Conservation (phyloP, 768 basidiomycete genomes). For the Xerocomus potaroensis region DNA sequence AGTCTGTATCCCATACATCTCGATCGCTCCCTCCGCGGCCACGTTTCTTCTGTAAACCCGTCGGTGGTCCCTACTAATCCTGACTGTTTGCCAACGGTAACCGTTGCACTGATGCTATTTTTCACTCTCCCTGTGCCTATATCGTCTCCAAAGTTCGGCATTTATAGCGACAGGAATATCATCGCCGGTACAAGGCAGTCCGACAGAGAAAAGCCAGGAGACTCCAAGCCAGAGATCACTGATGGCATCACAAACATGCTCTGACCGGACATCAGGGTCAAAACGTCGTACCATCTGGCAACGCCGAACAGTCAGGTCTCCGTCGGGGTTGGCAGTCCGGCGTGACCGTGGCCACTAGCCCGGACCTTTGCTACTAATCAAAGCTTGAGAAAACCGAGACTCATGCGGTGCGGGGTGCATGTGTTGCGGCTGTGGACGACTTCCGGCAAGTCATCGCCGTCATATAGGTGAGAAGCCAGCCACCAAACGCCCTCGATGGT, state of each 20-base stretch:
- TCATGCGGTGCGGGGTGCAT: slow-evolving; percentile 36
- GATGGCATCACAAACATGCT: slow-evolving; percentile 27
- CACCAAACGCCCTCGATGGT: slow-evolving; percentile 38
- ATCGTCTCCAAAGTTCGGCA: slow-evolving; percentile 37
- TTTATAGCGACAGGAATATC: slow-evolving; percentile 29
- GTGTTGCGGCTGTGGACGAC: too few relatives aligned
- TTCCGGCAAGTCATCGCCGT: too few relatives aligned
- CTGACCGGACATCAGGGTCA: slow-evolving; percentile 35
- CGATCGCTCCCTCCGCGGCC: slow-evolving; percentile 12
- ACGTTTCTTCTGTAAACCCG: too few relatives aligned
- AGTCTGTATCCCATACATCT: slow-evolving; percentile 39
- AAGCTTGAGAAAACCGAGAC: slow-evolving; percentile 30
- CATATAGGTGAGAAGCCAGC: slow-evolving; percentile 35
- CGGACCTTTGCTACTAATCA: too few relatives aligned
- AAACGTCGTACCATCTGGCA: slow-evolving; percentile 39
- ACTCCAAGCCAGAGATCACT: slow-evolving; percentile 30
- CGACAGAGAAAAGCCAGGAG: slow-evolving; percentile 23
- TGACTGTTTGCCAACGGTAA: too few relatives aligned
- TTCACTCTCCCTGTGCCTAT: slow-evolving; percentile 14
- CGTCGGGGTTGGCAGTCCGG: slow-evolving; percentile 37
- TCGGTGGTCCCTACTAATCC: too few relatives aligned
- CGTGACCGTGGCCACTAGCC: slow-evolving; percentile 27
- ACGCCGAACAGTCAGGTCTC: slow-evolving; percentile 30
- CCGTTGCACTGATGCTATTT: too few relatives aligned
- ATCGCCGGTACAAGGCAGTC: too few relatives aligned